phyloP scores from a whole-genome alignment of 75 land plant genomes.

The Selaginella moellendorffii region DNA sequence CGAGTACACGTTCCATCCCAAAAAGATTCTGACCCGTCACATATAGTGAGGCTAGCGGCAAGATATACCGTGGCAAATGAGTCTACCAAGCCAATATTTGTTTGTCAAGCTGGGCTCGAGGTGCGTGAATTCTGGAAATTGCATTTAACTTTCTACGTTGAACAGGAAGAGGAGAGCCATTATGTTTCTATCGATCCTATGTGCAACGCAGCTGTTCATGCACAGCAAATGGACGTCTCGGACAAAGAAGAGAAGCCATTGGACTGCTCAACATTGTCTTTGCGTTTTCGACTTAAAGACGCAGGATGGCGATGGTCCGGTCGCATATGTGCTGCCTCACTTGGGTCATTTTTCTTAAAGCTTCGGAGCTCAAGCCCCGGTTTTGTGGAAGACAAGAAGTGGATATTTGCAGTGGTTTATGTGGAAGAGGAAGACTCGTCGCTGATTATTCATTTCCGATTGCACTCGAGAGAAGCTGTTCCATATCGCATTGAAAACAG shows the following conservation, averaged over 20 bases:
- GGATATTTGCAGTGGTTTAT: constrained; percentile 41
- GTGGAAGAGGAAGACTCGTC: constrained; percentile 53
- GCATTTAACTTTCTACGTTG: constrained; percentile 1
- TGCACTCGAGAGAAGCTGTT: constrained; percentile 29
- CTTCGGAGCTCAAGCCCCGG: too few species aligned
- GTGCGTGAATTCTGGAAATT: constrained; percentile 21
- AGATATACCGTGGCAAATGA: constrained; percentile 63
- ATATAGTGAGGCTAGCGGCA: constrained; percentile 36
- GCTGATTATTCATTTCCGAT: constrained; percentile 45
- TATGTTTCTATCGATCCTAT: constrained; percentile 22
- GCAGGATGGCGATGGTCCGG: constrained; percentile 72
- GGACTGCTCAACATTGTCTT: constrained; percentile 25
- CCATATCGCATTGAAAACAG: constrained; percentile 78
- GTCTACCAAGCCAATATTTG: constrained; percentile 32
- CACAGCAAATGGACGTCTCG: constrained; percentile 11
- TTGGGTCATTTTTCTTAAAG: constrained; percentile 9
- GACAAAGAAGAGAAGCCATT: constrained; percentile 6
- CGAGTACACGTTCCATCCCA: constrained; percentile 24
- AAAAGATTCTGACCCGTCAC: constrained; percentile 39
- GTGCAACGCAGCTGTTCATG: constrained; percentile 28
- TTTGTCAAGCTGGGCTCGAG: constrained; percentile 69
- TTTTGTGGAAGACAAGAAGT: too few species aligned
- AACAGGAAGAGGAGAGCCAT: constrained; percentile 42
- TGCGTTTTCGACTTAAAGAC: constrained; percentile 46
- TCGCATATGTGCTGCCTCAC: constrained; percentile 66